phyloP scores from a whole-genome alignment of 2,329 filamentous ascomycete species.

The Fusarium ramigenum region DNA sequence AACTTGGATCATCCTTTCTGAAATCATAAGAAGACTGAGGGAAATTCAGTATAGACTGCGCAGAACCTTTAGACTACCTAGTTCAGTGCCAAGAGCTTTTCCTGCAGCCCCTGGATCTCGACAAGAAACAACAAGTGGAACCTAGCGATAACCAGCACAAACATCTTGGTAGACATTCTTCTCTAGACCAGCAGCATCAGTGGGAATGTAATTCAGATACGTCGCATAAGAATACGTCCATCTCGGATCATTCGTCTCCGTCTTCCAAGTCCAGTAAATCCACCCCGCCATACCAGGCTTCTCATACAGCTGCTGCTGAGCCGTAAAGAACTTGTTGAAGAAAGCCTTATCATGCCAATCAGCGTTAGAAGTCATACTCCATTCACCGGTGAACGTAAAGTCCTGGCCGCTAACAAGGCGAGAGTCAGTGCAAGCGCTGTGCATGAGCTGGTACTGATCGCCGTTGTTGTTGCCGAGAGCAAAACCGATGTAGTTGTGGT shows the following conservation, averaged over 20 bases:
- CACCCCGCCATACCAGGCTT: slow-evolving; percentile 27
- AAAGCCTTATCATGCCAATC: slow-evolving; percentile 25
- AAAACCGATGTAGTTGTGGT: slow-evolving; percentile 34
- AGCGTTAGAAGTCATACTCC: slow-evolving; percentile 26
- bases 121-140: neutral
- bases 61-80: neutral
- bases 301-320: slow-evolving; percentile 33
- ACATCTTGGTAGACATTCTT: slow-evolving; percentile 32
- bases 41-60: neutral
- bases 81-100: neutral
- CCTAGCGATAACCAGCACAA: neutral
- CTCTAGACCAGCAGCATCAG: slow-evolving; percentile 22
- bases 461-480: neutral
- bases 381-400: slow-evolving; percentile 28
- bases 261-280: slow-evolving; percentile 36
- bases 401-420: slow-evolving; percentile 19
- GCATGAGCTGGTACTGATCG: slow-evolving; percentile 16
- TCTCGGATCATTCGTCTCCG: slow-evolving; percentile 22
- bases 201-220: slow-evolving; percentile 17
- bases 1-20: neutral
- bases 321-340: slow-evolving; percentile 30
- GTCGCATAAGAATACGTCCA: slow-evolving; percentile 35
- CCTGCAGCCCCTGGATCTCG: neutral
- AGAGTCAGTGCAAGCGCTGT: slow-evolving; percentile 22
- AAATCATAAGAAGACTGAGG: neutral